Evolutionary conservation across 371 early-diverging fungal species (phyloP).

Genomic region (Blakeslea trispora): DNA sequence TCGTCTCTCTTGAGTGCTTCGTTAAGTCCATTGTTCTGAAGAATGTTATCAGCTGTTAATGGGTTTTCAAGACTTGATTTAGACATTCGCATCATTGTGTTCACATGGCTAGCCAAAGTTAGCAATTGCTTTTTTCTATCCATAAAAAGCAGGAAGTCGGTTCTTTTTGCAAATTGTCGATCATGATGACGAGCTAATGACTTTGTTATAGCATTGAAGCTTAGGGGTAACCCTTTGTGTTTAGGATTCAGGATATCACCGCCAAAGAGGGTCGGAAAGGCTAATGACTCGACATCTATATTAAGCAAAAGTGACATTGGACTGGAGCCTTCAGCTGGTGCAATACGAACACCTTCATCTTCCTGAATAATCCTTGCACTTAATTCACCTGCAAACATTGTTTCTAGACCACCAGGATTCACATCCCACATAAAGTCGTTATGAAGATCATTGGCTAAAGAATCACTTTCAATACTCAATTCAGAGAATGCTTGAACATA

Average conservation of each 20-base stretch:
- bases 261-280: neutral
- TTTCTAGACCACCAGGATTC: conserved; percentile 1
- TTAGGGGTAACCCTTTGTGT: neutral
- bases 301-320: conserved; percentile 3
- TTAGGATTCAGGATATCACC: neutral
- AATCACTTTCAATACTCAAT: neutral
- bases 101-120: neutral
- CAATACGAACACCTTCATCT: neutral
- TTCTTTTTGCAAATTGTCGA: neutral
- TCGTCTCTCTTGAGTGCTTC: neutral
- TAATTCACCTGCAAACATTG: neutral
- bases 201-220: neutral
- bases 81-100: conserved; percentile 1
- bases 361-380: neutral
- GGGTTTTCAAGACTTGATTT: neutral
- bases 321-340: conserved; percentile 3
- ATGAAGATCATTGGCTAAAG: neutral
- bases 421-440: neutral
- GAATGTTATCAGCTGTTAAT: neutral
- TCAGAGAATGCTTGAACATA: neutral
- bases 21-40: neutral
- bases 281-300: conserved; percentile 7
- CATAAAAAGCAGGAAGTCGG: conserved; percentile 2
- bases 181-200: conserved; percentile 3
- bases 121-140: conserved; percentile 1